phyloP scores from a whole-genome alignment of 2,329 filamentous ascomycete genomes.

The Exserohilum rostratum region DNA sequence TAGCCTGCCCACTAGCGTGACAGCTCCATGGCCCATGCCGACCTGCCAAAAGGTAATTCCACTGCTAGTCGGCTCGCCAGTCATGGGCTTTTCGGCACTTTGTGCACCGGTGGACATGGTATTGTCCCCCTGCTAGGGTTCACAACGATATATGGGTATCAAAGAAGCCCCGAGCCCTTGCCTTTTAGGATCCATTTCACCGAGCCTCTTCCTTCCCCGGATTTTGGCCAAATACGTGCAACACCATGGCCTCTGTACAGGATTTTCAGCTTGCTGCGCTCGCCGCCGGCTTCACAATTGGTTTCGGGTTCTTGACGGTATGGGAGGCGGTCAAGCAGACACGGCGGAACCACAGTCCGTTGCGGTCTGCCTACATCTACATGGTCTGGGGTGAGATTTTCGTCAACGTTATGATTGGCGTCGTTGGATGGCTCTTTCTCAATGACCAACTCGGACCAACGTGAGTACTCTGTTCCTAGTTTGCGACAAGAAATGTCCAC shows the following conservation, averaged over 20 bases:
- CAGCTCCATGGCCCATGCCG: slow-evolving; percentile 6
- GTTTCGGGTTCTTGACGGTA: slow-evolving; percentile 42
- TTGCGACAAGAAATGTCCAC: background rate
- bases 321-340: slow-evolving; percentile 47
- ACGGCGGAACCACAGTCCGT: slow-evolving; percentile 41
- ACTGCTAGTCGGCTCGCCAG: slow-evolving; percentile 3
- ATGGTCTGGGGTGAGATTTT: slow-evolving; percentile 46
- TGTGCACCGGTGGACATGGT: background rate
- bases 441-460: slow-evolving; percentile 37
- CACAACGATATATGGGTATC: slow-evolving; percentile 1
- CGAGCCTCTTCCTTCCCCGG: slow-evolving; percentile 1
- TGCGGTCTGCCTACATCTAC: slow-evolving; percentile 44
- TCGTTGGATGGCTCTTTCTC: slow-evolving; percentile 43
- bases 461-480: slow-evolving; percentile 19
- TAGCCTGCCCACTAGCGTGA: background rate
- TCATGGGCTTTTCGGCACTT: slow-evolving; percentile 7
- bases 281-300: slow-evolving; percentile 45
- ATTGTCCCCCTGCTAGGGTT: slow-evolving; percentile 9
- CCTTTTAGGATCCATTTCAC: background rate
- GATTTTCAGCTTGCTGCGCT: slow-evolving; percentile 41
- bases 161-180: background rate
- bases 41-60: background rate
- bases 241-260: slow-evolving; percentile 25
- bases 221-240: background rate
- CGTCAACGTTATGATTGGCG: slow-evolving; percentile 37